Evolutionary conservation across 176 grass and related monocot genomes (phyloP).

Genomic region (Pharus latifolius): DNA sequence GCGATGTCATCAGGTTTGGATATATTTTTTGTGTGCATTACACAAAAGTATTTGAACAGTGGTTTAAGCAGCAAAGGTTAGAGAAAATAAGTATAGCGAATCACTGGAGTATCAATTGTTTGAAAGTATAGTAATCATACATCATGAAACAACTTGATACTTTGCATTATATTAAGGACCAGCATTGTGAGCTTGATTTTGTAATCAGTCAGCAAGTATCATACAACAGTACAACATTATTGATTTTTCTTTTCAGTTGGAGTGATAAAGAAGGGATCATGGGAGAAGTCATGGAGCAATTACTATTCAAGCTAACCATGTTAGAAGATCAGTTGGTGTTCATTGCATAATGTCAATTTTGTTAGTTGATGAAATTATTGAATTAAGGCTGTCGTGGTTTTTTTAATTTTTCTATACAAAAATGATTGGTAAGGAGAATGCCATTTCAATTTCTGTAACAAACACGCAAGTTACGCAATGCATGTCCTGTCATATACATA

Average conservation of each 20-base stretch:
- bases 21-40: neutral
- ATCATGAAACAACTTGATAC: neutral
- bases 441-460: slow-evolving; percentile 3
- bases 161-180: neutral
- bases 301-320: slow-evolving; percentile 1
- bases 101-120: neutral
- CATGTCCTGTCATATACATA: neutral
- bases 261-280: neutral
- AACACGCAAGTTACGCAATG: slow-evolving; percentile 1
- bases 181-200: neutral
- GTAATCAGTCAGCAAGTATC: neutral
- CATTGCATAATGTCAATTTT: slow-evolving; percentile 4
- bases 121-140: neutral
- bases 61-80: neutral
- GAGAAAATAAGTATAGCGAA: neutral
- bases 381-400: neutral
- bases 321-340: neutral
- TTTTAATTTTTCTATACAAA: neutral
- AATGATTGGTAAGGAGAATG: neutral
- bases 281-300: slow-evolving; percentile 1
- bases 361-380: neutral
- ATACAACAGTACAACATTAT: neutral
- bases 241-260: neutral
- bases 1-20: neutral
- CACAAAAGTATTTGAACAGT: neutral